phyloP scores from a whole-genome alignment of 1,139 yeast species.

The Yamadazyma triangularis region DNA sequence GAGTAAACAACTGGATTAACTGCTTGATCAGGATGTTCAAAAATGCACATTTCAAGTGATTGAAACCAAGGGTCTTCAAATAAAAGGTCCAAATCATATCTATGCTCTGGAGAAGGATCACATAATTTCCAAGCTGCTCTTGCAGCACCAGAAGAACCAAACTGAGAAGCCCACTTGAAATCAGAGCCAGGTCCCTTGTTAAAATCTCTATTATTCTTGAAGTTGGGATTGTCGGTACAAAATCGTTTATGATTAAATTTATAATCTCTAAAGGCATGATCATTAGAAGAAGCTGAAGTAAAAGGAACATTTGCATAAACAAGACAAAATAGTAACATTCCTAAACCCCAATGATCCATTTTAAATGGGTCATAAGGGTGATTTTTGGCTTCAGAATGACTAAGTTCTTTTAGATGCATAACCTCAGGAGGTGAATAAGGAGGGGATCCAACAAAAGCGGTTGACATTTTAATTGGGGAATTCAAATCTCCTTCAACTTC shows the following conservation, averaged over 20 bases:
- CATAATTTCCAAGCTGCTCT: slow-evolving; percentile 74
- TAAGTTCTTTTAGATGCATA: slow-evolving; percentile 45
- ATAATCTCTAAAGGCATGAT: slow-evolving; percentile 56
- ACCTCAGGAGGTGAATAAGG: slow-evolving; percentile 82
- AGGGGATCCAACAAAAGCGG: slow-evolving; percentile 69
- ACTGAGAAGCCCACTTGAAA: slow-evolving; percentile 58
- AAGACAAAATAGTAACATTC: slow-evolving; percentile 59
- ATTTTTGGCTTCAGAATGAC: slow-evolving; percentile 32
- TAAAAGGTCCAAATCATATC: slow-evolving; percentile 53
- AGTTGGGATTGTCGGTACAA: slow-evolving; percentile 46
- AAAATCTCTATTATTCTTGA: slow-evolving; percentile 44
- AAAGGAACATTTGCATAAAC: slow-evolving; percentile 62
- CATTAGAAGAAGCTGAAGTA: slow-evolving; percentile 45
- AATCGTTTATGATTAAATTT: slow-evolving; percentile 49
- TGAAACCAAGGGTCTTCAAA: slow-evolving; percentile 65
- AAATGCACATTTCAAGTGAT: slow-evolving; percentile 55
- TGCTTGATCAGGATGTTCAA: slow-evolving; percentile 48
- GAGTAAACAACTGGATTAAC: slow-evolving; percentile 36
- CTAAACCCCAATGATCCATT: slow-evolving; percentile 73
- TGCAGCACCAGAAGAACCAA: slow-evolving; percentile 55
- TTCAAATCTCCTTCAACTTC: slow-evolving; percentile 49
- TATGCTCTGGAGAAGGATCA: slow-evolving; percentile 52
- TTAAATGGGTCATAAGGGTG: slow-evolving; percentile 60
- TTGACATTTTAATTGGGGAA: slow-evolving; percentile 43
- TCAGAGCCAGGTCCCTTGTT: slow-evolving; percentile 64